Base-by-base conservation (phyloP, 495 filamentous ascomycete species). In the Lophiostoma macrostomum region DNA sequence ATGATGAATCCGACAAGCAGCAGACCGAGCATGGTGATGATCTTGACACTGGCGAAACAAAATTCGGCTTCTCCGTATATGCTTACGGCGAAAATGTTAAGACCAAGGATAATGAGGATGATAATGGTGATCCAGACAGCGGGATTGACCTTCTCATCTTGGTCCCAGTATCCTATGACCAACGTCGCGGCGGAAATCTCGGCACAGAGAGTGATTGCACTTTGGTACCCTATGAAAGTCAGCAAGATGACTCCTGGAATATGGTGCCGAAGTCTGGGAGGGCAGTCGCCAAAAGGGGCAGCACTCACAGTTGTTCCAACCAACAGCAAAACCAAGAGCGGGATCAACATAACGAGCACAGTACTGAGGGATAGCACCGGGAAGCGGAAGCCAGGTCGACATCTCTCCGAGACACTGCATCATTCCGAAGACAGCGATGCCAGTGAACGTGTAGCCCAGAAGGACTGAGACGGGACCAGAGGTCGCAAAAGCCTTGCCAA, bases 81-180 rank as follows among this genome's bases (percentile, higher is more conserved):
- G 4, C 74, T 66, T 14, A 90, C 80, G 2, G 85, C 79, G 35
- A 90, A 73, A 52, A 84, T 78, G 61, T 91, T 90, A 40, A 83
- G 64, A 39, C 68, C 63, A 2, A 86, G 70, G 47, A 91, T 83
- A 34, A 86, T 50, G 12, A 84, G 76, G 74, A 86, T 86, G 68
- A 89, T 83, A 47, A 94, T 68, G n/a, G 80, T 76, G 64, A 91
- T 90, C 63, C 86, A 86, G 43, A 84, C 85, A 22, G 83, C 83
- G 41, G 78, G 74, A 34, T 69, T 73, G 51, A 76, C 67, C 54
- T 67, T 73, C 24, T 74, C 61, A 19, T 85, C 71, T 23, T 73
- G 61, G 23, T 85, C 72, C 88, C 88, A 93, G 64, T 80, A 91
- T 48, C 85, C 79, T 30, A 91, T 85, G 50, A 90, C 82, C 44